A percentile compares a stretch with the other conserved stretches of the same genome.
phyloP scores from a whole-genome alignment of 768 basidiomycete genomes.

The Suillus plorans region DNA sequence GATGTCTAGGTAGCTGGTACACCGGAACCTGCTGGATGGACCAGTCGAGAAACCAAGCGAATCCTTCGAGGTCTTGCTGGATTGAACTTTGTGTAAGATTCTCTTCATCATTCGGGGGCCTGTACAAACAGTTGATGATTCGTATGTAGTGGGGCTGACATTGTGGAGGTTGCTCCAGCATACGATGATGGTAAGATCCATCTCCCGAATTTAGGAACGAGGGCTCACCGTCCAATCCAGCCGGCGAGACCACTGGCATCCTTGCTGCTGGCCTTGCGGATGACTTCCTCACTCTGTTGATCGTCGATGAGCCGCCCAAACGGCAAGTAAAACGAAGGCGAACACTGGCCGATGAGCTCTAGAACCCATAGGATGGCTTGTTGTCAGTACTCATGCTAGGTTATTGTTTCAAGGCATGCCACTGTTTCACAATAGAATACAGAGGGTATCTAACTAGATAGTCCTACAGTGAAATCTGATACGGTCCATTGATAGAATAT shows the following conservation, averaged over 20 bases:
- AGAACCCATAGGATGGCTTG: not conserved
- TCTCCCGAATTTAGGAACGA: not conserved
- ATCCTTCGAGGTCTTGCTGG: slow-evolving; percentile 72
- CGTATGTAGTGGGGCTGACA: slow-evolving; percentile 57
- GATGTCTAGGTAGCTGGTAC: slow-evolving; percentile 55
- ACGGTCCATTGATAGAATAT: slow-evolving; percentile 17
- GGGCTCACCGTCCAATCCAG: slow-evolving; percentile 28
- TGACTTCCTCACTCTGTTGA: slow-evolving; percentile 64
- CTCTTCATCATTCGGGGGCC: not conserved
- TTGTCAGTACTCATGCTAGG: not conserved
- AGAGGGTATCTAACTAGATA: slow-evolving; percentile 22
- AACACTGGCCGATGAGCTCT: slow-evolving; percentile 29
- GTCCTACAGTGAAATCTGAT: slow-evolving; percentile 14
- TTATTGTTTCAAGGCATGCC: not conserved
- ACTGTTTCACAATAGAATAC: slow-evolving; percentile 14
- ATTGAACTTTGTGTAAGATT: slow-evolving; percentile 67
- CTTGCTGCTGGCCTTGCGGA: slow-evolving; percentile 69
- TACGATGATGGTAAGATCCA: slow-evolving; percentile 61
- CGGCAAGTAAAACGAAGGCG: slow-evolving; percentile 19
- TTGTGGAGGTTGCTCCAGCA: slow-evolving; percentile 76
- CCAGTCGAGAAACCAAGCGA: slow-evolving; percentile 69
- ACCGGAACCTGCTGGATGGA: slow-evolving; percentile 78
- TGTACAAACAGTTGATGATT: not conserved
- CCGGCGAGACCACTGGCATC: slow-evolving; percentile 61
- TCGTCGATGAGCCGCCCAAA: slow-evolving; percentile 41